phyloP scores from a whole-genome alignment of 2,329 filamentous ascomycete species.

The Fusarium bulbicola region DNA sequence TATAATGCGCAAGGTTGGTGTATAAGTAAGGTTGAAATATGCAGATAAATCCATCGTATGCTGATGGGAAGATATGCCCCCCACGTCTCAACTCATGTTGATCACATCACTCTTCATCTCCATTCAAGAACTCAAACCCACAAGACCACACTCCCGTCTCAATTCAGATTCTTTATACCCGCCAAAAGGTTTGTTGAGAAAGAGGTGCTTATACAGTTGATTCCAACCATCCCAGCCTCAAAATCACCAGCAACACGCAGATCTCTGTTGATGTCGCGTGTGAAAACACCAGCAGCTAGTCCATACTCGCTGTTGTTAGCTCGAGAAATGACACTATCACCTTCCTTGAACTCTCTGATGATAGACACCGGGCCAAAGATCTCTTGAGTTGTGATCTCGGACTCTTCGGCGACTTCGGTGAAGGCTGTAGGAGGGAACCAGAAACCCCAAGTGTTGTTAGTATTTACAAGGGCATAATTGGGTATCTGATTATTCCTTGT shows the following conservation, averaged over 20 bases:
- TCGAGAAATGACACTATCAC: rapidly evolving
- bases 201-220: not conserved
- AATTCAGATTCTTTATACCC: not conserved
- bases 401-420: not conserved
- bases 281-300: not conserved
- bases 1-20: rapidly evolving
- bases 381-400: not conserved
- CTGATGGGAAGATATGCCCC: not conserved
- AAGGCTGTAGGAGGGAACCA: not conserved
- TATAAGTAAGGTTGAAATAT: rapidly evolving
- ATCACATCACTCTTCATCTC: not conserved
- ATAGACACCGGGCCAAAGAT: not conserved
- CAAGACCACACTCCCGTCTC: not conserved
- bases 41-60: rapidly evolving
- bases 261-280: not conserved
- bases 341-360: not conserved
- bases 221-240: not conserved
- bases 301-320: not conserved
- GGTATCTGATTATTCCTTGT: no score
- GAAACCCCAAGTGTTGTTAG: not conserved
- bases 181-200: not conserved
- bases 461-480: no score
- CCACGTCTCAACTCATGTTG: not conserved
- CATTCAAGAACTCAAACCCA: not conserved
- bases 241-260: not conserved